phyloP scores from a whole-genome alignment of 208 protist genomes.

The Leishmania amazonensis region DNA sequence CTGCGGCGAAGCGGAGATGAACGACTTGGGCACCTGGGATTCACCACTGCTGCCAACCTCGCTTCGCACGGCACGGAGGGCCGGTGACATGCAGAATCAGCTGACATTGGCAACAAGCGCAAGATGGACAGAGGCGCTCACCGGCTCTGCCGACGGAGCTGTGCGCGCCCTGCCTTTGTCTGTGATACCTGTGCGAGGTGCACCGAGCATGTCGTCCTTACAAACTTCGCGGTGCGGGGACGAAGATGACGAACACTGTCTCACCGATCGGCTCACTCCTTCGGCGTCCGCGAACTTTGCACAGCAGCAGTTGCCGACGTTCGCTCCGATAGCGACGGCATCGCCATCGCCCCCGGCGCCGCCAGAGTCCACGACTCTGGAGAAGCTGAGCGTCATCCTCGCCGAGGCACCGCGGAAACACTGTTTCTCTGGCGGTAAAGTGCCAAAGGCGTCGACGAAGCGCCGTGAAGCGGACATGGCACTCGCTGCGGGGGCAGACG shows the following conservation, averaged over 20 bases:
- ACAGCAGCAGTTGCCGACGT: background rate
- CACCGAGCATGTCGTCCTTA: background rate
- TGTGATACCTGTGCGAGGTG: background rate
- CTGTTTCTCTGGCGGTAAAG: background rate
- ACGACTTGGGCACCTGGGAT: background rate
- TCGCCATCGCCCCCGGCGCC: background rate
- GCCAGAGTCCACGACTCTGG: background rate
- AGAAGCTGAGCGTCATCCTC: background rate
- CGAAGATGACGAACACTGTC: background rate
- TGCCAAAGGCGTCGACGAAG: constrained; percentile 14
- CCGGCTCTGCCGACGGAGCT: background rate
- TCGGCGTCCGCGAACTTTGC: background rate
- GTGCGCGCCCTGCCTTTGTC: background rate
- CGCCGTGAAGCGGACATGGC: constrained; percentile 14
- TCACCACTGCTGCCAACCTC: background rate
- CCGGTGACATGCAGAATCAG: too few species aligned
- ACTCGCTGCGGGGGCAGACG: background rate
- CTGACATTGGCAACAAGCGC: background rate
- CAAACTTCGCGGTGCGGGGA: background rate
- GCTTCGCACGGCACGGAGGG: background rate
- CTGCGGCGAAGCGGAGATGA: background rate
- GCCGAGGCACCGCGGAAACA: constrained; percentile 15
- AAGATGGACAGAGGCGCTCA: background rate
- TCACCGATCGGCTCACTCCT: background rate
- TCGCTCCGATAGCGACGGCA: too few species aligned